These are phyloP conservation scores for Paracamarosporium sp. DNA, from an alignment of 2,329 filamentous ascomycete genomes.

Conservation along the genomic window DNA sequence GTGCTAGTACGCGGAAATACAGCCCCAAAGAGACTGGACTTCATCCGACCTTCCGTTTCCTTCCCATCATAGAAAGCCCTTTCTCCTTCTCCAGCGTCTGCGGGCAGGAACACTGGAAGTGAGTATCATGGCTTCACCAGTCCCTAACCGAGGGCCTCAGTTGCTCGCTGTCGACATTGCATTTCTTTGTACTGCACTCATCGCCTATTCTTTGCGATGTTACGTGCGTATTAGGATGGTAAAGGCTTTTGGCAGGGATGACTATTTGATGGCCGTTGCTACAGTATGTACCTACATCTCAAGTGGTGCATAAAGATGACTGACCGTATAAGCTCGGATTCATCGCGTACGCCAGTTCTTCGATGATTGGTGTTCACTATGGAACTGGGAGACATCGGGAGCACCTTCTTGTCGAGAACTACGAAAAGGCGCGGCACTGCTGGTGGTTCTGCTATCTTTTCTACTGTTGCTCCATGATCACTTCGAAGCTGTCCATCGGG, in stretches of 20 bases:
- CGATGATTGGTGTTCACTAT: conserved; percentile 34
- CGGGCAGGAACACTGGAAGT: neutral
- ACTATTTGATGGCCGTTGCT: conserved; percentile 43
- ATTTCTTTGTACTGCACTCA: conserved; percentile 31
- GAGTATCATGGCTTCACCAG: conserved; percentile 27
- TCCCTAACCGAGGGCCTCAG: conserved; percentile 42
- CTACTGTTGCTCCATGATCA: conserved; percentile 40
- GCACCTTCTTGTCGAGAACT: conserved; percentile 26
- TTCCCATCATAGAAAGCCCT: neutral
- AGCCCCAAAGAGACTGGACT: neutral
- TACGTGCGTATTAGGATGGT: conserved; percentile 42
- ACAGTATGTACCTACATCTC: conserved; percentile 25
- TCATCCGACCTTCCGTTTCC: neutral
- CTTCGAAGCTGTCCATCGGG: conserved; percentile 42
- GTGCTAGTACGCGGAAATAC: neutral
- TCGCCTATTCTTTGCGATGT: conserved; percentile 35
- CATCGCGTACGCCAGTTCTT: conserved; percentile 30
- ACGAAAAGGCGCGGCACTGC: conserved; percentile 32
- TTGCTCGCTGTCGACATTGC: conserved; percentile 37
- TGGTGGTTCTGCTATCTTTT: conserved; percentile 45
- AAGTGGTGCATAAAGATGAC: neutral
- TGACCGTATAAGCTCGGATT: conserved; percentile 29
- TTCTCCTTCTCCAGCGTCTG: neutral
- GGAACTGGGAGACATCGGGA: conserved; percentile 38
- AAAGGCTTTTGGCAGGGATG: conserved; percentile 43